Evolutionary conservation across 2,329 filamentous ascomycete genomes (phyloP), one percentile per base, ranked within the genome.

Genomic region (Fusarium pseudonygamai): DNA sequence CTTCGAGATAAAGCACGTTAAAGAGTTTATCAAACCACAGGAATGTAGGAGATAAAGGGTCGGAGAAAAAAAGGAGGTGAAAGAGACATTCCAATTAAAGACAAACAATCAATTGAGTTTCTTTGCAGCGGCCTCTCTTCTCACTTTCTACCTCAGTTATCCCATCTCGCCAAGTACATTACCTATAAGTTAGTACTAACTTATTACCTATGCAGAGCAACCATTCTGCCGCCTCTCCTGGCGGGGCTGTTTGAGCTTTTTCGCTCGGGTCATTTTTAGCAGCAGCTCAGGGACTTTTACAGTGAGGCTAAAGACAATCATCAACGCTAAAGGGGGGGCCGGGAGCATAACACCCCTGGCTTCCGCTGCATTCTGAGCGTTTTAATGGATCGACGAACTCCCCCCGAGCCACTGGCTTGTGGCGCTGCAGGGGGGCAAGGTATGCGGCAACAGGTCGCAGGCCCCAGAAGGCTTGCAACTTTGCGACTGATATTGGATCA

Each of bases 1-100:
- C 71, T 58, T 71, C 63, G 24, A 63, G 63, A 64, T 55, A 45
- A 59, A 73, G 59, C 71, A 74, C 71, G 67, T 20, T 37, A 42
- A 71, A 57, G 67, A 65, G 57, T 26, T 68, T 63, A 61, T 65
- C 43, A 69, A 43, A 56, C 52, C 30, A 62, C 22, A 72, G 75
- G 75, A 77, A 77, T 77, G 75, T 53, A 49, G 42, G 34, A 64
- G 47, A 67, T 45, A 72, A 61, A 56, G 47, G 46, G 64, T 43
- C 37, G 62, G 49, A 40, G 46, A 46, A 34, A 52, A 71, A 65
- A 69, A 55, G 40, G 64, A 61, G 70, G 62, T 24, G 60, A 50
- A 62, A 58, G 46, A 26, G 49, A 56, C 66, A 70, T 64, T 61
- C 59, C 43, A 50, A 30, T 42, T 37, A 43, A 45, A 40, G 30